Evolutionary conservation across 164 flowering plant genomes (phyloP).

Genomic region (Amborella trichopoda): DNA sequence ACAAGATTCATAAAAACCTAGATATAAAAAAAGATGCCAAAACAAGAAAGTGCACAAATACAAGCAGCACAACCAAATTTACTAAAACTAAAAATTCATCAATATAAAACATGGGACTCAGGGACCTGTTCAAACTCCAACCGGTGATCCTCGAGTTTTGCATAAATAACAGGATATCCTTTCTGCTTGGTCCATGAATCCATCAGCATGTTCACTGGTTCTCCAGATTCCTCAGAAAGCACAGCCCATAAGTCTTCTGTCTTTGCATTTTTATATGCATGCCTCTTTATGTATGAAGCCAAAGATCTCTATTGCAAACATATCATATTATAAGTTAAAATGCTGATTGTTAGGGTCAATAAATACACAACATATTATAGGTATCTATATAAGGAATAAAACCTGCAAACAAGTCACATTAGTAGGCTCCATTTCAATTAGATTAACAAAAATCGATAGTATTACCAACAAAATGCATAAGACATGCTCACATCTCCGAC

Average conservation of each 20-base stretch:
- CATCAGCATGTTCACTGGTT: slow-evolving; percentile 84
- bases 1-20: no score
- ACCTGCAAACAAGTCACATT: no score
- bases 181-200: slow-evolving; percentile 90
- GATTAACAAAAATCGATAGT: no score
- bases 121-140: slow-evolving; percentile 88
- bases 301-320: slow-evolving; percentile 48
- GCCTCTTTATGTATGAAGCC: slow-evolving; percentile 68
- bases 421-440: no score
- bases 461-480: no score
- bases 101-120: not conserved
- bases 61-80: not conserved
- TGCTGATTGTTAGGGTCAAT: no score
- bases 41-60: not conserved
- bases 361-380: no score
- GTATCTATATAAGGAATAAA: no score
- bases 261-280: slow-evolving; percentile 78
- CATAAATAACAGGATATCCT: slow-evolving; percentile 90
- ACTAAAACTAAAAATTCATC: not conserved
- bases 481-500: no score
- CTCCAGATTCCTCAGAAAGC: slow-evolving; percentile 82
- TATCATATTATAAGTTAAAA: no score
- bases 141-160: slow-evolving; percentile 39
- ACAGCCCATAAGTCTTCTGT: slow-evolving; percentile 95
- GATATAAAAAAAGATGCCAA: no score